Evolutionary conservation across 1,284 basidiomycete genomes (phyloP).

Genomic region (Fomes fomentarius): DNA sequence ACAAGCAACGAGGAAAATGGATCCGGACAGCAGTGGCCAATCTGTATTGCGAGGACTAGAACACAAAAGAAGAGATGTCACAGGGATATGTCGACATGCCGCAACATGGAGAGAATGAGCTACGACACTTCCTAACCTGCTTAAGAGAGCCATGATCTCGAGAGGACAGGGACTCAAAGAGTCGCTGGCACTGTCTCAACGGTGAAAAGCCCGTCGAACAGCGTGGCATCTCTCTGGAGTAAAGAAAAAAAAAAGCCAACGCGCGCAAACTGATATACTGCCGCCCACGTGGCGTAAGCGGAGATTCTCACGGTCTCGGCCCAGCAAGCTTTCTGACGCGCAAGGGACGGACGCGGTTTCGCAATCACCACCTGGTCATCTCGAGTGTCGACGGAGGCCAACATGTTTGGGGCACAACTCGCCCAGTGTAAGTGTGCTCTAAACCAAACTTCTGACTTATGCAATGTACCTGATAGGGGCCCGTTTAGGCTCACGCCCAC

Average conservation of each 20-base stretch:
- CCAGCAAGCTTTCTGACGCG: constrained; percentile 1
- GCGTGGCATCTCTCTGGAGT: constrained; percentile 44
- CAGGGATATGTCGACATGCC: constrained; percentile 45
- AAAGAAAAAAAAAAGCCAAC: constrained; percentile 13
- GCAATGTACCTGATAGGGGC: not conserved
- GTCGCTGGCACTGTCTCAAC: constrained; percentile 47
- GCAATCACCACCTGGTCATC: constrained; percentile 10
- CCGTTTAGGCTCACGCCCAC: constrained; percentile 42
- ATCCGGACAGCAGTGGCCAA: no score
- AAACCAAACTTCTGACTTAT: not conserved
- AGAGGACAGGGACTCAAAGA: constrained; percentile 41
- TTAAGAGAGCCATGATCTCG: constrained; percentile 36
- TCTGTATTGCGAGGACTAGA: no score
- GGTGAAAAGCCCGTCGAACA: constrained; percentile 42
- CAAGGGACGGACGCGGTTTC: not conserved
- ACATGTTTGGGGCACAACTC: constrained; percentile 33
- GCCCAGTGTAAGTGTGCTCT: constrained; percentile 32
- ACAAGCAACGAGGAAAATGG: no score
- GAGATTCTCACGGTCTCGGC: constrained; percentile 12
- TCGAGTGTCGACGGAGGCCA: constrained; percentile 22
- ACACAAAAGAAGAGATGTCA: constrained; percentile 37
- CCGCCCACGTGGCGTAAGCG: not conserved
- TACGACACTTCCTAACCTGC: constrained; percentile 48
- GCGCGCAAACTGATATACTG: constrained; percentile 25
- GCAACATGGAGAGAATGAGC: constrained; percentile 36